Evolutionary conservation across 2,329 filamentous ascomycete species (phyloP), one percentile per base, ranked within the genome.

Genomic region (Aschersonia sp.): DNA sequence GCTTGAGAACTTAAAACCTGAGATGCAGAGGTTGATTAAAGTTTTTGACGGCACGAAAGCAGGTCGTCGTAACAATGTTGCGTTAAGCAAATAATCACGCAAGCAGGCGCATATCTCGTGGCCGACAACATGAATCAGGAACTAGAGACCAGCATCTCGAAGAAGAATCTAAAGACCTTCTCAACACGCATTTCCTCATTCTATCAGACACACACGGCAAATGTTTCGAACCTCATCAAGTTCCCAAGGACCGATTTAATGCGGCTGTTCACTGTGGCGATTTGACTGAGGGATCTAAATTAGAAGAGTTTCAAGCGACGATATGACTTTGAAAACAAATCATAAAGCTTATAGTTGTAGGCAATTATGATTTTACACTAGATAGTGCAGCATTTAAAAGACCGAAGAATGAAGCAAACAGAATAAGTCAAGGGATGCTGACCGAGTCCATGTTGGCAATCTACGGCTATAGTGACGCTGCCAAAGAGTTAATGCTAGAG

Each of bases 241-340:
- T 53, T 38, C 45, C 30, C 31, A 41, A 35, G 43, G 45, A 47
- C n/a, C 46, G 44, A n/a, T 58, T 60, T 1, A 61, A 79, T 51
- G 68, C 76, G 4, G 67, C 62, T 9, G 65, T 76, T 3, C 71
- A 75, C 60, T 77, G 73, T 51, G 74, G 75, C 43, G 72, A 77
- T 48, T 59, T 78, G 3, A 76, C 72, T 0, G 58, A 65, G 1
- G 58, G 59, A 5, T 71, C 68, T 3, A 63, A 61, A 7, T 46
- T 72, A 0, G 45, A 54, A 2, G 72, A 76, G 51, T 69, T 68
- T 43, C 56, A 53, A 9, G 54, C 55, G 0, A 64, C 71, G 0
- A 60, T 78, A 7, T 50, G 60, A 20, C 57, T 70, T 40, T 59
- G 79, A 4, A 55, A 63, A 4, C 46, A 49, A 1, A 55, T 75